Base-by-base conservation (phyloP, 805 yeast species). In the Komagataella populi region DNA sequence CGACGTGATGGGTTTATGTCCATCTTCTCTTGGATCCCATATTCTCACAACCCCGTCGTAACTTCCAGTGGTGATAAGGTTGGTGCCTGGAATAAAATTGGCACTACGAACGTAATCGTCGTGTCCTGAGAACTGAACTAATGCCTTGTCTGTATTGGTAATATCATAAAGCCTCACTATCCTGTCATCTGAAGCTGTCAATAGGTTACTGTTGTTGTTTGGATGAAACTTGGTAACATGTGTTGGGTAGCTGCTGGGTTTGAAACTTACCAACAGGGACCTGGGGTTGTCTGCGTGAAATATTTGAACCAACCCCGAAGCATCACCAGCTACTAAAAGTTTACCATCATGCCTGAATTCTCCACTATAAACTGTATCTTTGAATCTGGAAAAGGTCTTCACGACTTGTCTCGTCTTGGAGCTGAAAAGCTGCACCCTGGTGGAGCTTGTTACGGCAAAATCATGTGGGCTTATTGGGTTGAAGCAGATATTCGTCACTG, bases 141-240 rank as follows among this genome's bases (percentile, higher is more conserved):
- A 66, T 20, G 97, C 96, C n/a, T 78, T 80, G 20, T 78, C 71
- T 6, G 82, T 83, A 61, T 73, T 90, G 50, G 85, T 79, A 51
- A 93, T 84, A 64, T 93, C 99, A 76, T 91, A 93, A 45, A 93
- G 67, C 64, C 96, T 74, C 1, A 87, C 89, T 20, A 82, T 73
- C 60, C 95, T 74, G 67, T 93, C 99, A 67, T 93, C 99, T 6
- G 95, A 84, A 7, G 96, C 96, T 4, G 96, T 85, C 23, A 88
- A 72, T 50, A 93, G 66, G 54, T 84, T 83, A 51, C 91, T 84
- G 30, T 82, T 79, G 23, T 80, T 71, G 2, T 82, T 70, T 12
- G 93, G 87, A 63, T 90, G 95, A 67, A 93, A 93, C 64, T 87
- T 87, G 3, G 96, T 89, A 17, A 91, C 96, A 63, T 87, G 97